phyloP scores from a whole-genome alignment of 495 filamentous ascomycete species.

The Podospora conica region DNA sequence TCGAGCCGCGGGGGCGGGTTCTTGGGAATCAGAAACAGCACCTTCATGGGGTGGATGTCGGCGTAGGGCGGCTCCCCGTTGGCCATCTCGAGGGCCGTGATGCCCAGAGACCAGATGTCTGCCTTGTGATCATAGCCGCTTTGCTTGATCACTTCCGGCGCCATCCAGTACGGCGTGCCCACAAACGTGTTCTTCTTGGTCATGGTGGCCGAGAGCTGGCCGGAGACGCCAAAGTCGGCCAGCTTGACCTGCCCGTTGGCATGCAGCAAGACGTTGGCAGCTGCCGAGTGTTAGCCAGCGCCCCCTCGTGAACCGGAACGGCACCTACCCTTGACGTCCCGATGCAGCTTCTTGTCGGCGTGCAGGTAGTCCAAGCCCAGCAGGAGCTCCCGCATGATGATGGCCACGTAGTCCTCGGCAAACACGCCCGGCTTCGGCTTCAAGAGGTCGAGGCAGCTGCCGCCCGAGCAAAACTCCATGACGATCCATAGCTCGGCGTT shows the following conservation, averaged over 20 bases:
- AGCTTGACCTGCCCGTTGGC: conserved; percentile 92
- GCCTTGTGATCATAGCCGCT: conserved; percentile 98
- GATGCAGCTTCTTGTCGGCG: conserved; percentile 87
- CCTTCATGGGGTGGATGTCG: conserved; percentile 98
- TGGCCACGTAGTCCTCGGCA: conserved; percentile 86
- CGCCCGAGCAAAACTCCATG: conserved; percentile 92
- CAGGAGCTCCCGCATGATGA: conserved; percentile 85
- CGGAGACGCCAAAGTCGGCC: conserved; percentile 95
- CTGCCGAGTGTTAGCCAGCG: conserved; percentile 35
- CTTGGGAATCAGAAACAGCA: conserved; percentile 93
- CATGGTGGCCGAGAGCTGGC: conserved; percentile 97
- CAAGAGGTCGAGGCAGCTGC: conserved; percentile 85
- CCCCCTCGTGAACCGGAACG: not conserved
- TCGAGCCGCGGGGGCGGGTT: conserved; percentile 78
- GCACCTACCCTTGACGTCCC: conserved; percentile 85
- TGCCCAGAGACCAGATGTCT: conserved; percentile 98
- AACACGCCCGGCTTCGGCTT: conserved; percentile 94
- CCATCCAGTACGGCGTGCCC: conserved; percentile 99
- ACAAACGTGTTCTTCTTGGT: conserved; percentile 99
- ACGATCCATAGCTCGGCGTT: conserved; percentile 97
- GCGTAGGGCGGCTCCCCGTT: conserved; percentile 92
- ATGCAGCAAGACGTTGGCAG: conserved; percentile 82
- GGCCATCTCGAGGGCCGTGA: conserved; percentile 90
- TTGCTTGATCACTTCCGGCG: conserved; percentile 96
- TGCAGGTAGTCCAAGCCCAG: conserved; percentile 90